phyloP scores from a whole-genome alignment of 1,284 basidiomycete genomes.

The Apiotrichum mycotoxinovorans region DNA sequence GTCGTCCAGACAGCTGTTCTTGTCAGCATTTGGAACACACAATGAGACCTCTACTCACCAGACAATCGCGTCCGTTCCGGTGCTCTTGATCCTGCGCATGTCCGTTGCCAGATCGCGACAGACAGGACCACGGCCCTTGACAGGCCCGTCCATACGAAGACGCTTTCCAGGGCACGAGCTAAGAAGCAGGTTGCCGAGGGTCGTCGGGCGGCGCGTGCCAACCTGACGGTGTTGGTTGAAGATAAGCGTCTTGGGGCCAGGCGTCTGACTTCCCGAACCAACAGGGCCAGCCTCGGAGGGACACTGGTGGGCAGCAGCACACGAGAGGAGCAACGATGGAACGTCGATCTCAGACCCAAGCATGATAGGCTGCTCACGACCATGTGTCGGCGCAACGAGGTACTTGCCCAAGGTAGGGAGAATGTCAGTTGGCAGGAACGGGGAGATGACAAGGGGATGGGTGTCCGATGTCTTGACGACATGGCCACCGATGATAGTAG shows the following conservation, averaged over 20 bases:
- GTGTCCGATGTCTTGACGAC: constrained; percentile 67
- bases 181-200: constrained; percentile 81
- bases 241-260: constrained; percentile 14
- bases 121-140: constrained; percentile 75
- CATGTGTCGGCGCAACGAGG: constrained; percentile 20
- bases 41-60: constrained; percentile 67
- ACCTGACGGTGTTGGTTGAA: constrained; percentile 14
- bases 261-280: constrained; percentile 4
- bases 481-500: constrained; percentile 25
- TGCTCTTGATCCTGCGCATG: constrained; percentile 67
- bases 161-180: constrained; percentile 97
- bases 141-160: constrained; percentile 77
- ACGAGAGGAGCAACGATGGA: constrained; percentile 57
- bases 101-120: constrained; percentile 78
- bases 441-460: constrained; percentile 76
- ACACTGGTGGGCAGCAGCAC: constrained; percentile 47
- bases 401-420: constrained; percentile 33
- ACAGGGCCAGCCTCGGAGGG: constrained; percentile 16
- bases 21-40: too few relatives aligned
- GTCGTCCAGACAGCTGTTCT: constrained; percentile 76
- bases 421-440: constrained; percentile 34
- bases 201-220: constrained; percentile 28
- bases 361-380: constrained; percentile 20
- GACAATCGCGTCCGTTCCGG: constrained; percentile 76
- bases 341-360: constrained; percentile 39